These are phyloP conservation scores for Acacia confusa DNA, from an alignment of 306 rosid species.

Conservation along the genomic window DNA sequence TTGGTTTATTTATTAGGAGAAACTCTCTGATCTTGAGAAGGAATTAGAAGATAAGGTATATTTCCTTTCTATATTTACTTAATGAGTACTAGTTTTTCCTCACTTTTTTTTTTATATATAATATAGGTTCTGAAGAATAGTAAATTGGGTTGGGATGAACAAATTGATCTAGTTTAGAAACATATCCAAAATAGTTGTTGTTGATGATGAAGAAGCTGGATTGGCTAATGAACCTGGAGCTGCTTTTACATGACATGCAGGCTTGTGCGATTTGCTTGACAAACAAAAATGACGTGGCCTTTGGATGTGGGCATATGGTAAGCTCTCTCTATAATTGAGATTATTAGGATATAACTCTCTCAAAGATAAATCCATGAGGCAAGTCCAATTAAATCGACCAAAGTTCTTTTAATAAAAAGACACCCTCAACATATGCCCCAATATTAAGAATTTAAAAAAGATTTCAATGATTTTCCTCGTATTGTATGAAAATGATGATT, in stretches of 20 bases:
- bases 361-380: no score
- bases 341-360: no score
- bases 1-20: background rate
- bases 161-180: no score
- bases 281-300: conserved; percentile 8
- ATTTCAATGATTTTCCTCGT: background rate
- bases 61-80: background rate
- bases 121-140: background rate
- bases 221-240: background rate
- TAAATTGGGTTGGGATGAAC: background rate
- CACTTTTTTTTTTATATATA: no score
- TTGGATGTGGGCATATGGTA: conserved; percentile 24
- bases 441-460: background rate
- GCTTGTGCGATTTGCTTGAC: conserved; percentile 19
- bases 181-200: background rate
- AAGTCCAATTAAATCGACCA: no score
- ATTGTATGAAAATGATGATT: background rate
- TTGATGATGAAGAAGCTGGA: background rate
- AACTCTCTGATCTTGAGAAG: background rate
- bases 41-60: background rate
- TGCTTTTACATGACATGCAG: background rate
- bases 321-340: background rate
- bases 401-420: no score
- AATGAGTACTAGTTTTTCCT: background rate
- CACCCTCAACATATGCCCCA: no score